A percentile compares a stretch with the other conserved stretches of the same genome.
These are phyloP conservation scores for Monosporascus sp. DNA, from an alignment of 2,329 filamentous ascomycete species.

Conservation along the genomic window DNA sequence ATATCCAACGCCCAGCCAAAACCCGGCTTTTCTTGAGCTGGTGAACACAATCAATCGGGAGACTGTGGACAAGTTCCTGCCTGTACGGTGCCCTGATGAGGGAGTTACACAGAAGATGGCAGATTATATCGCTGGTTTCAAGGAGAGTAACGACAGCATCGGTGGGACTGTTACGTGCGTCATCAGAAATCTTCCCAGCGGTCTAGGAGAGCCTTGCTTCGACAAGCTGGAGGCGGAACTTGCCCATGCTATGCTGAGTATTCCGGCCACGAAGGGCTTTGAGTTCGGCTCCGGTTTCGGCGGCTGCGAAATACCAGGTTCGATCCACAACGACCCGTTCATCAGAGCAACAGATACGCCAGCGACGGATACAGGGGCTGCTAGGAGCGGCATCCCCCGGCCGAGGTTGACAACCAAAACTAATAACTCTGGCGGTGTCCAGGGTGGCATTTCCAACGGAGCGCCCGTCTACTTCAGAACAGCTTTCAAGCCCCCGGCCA, in stretches of 20 bases:
- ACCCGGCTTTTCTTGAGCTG: constrained; percentile 73
- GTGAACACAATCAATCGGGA: constrained; percentile 66
- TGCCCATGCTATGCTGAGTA: constrained; percentile 89
- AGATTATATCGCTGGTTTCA: constrained; percentile 68
- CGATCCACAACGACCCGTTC: constrained; percentile 89
- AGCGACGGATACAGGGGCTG: constrained; percentile 38
- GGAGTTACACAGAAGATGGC: constrained; percentile 67
- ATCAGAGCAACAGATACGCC: constrained; percentile 47
- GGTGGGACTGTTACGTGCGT: constrained; percentile 94
- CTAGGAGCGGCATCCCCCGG: constrained; percentile 38
- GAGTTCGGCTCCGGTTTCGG: constrained; percentile 91
- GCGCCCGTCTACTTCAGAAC: constrained; percentile 91
- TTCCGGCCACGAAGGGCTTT: constrained; percentile 92
- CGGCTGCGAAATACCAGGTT: constrained; percentile 80
- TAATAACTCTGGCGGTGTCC: constrained; percentile 91
- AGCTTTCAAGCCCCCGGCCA: constrained; percentile 91
- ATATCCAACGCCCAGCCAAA: constrained; percentile 63
- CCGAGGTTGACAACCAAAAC: constrained; percentile 77
- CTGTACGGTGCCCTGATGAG: constrained; percentile 77
- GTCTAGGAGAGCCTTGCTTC: constrained; percentile 89
- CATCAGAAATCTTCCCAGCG: constrained; percentile 76
- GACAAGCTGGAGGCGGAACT: constrained; percentile 92
- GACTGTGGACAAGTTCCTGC: constrained; percentile 76
- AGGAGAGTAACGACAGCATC: constrained; percentile 79
- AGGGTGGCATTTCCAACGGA: constrained; percentile 93